These are phyloP conservation scores for Bullera alba DNA, from an alignment of 768 basidiomycete species.

Conservation along the genomic window DNA sequence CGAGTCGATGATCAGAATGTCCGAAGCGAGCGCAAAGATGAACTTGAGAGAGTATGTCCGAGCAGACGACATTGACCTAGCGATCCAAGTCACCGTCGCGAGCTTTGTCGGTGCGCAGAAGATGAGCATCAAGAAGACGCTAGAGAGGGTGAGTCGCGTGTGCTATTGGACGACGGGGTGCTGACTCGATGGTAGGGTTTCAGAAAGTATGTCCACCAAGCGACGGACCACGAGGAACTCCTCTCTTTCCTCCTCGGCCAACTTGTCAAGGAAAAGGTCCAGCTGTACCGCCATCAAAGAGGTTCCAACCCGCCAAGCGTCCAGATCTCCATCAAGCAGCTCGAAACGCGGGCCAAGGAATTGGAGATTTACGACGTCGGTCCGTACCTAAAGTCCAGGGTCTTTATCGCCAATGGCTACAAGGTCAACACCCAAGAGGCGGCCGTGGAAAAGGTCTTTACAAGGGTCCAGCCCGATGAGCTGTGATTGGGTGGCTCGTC, in stretches of 20 bases:
- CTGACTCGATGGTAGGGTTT: slow-evolving; percentile 58
- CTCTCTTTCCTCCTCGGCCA: slow-evolving; percentile 90
- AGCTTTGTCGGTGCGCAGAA: slow-evolving; percentile 97
- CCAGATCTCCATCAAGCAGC: slow-evolving; percentile 66
- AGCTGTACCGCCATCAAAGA: slow-evolving; percentile 61
- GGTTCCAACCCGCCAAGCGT: slow-evolving; percentile 71
- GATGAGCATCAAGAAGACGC: slow-evolving; percentile 94
- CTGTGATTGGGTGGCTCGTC: too few species aligned
- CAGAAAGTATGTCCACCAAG: slow-evolving; percentile 94
- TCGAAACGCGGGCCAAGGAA: slow-evolving; percentile 89
- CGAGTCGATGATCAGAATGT: slow-evolving; percentile 99
- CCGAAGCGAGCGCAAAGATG: slow-evolving; percentile 98
- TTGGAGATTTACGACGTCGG: slow-evolving; percentile 88
- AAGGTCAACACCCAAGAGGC: slow-evolving; percentile 47
- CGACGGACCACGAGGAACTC: slow-evolving; percentile 91
- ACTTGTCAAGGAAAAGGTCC: slow-evolving; percentile 83
- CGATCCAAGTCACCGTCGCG: slow-evolving; percentile 88
- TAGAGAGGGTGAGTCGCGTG: slow-evolving; percentile 81
- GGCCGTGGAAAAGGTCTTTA: slow-evolving; percentile 42
- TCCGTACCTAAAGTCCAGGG: slow-evolving; percentile 73
- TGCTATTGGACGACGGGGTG: background rate
- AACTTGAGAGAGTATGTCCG: slow-evolving; percentile 91
- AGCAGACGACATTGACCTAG: slow-evolving; percentile 90
- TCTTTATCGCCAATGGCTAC: slow-evolving; percentile 88
- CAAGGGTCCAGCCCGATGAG: slow-evolving; percentile 1